Evolutionary conservation across 768 basidiomycete species (phyloP), one percentile per base, ranked within the genome.

Genomic region (Artomyces pyxidatus): DNA sequence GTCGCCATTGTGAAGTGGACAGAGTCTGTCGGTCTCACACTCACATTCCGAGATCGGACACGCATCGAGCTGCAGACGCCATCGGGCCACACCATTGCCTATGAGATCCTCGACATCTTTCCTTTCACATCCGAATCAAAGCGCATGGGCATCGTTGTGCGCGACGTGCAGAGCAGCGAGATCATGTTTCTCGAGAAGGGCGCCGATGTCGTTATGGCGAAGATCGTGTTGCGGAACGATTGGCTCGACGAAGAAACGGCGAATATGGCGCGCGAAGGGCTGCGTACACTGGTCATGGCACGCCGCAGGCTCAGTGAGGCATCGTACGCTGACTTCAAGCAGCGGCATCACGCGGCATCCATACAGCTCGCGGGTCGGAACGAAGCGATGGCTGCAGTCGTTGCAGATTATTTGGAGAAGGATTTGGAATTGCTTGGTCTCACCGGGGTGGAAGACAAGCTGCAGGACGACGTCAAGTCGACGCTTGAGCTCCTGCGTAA

Each of bases 1-100:
- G 96, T 98, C 38, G 96, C 96, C 37, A 98, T 99, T 57, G 95
- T 99, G 30, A 84, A 83, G 52, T 98, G 92, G 91, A 98, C 96
- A 8, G 85, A 90, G 54, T 93, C 91, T 0, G 88, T 98, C 54
- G 95, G 95, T 0, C 71, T 99, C 3, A 88, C 88, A 0, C 81
- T 99, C 29, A 78, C 82, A 19, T 84, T 82, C 61, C 88, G 96
- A 23, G 92, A 96, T 62, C 89, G 96, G 32, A 88, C 86, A 1
- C 78, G 76, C n/a, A 95, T 98, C 64, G 83, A 87, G 25, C 71
- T 99, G 6, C 83, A 80, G 51, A 82, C 83, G 0, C 84, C 89
- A 0, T 63, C 75, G 4, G 87, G 88, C 7, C 59, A 70, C 1
- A 71, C 71, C 7, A 63, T 94, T 42, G 69, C 72, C 10, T 98